Evolutionary conservation across 352 stramenopile genomes (phyloP), one percentile per base, ranked within the genome.

Genomic region (Phytopythium sindhum): DNA sequence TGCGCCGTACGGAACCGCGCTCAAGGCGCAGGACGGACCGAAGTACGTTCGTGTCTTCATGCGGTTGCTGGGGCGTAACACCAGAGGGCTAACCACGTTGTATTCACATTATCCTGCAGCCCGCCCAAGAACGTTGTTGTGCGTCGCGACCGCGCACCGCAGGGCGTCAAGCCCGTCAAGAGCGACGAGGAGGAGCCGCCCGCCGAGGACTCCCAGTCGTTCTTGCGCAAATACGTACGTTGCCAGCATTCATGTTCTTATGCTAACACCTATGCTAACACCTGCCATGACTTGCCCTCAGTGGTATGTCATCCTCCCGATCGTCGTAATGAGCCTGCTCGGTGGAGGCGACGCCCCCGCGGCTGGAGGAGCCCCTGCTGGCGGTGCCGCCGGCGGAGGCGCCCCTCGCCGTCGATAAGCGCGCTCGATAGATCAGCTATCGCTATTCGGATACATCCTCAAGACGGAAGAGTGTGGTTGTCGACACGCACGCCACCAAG

Each of bases 191-290:
- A 80, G 54, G 81, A 89, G 19, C 73, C 80, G 23, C 48, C 71
- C 1, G 72, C 84, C 47, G 82, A 91, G 53, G 80, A 93, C 55
- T 86, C 63, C 58, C 86, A 88, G 71, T 92, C 82, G 41, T 88
- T 95, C 73, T 66, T 95, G 61, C 84, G 86, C 64, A 84, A 83
- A 88, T 95, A 95, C 64, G 86, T 95, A 85, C 60, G 83, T 88
- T 23, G 12, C 50, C 1, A 4, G n/a, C 21, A 12, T 15, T 51
- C 1, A 41, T 52, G 4, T 15, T 57, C 50, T 10, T 63, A 21
- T 47, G 14, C 21, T 47, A 7, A 6, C 10, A 31, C 17, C 57
- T 19, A 0, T n/a, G 26, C 17, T 6, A n/a, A 21, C 56, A 23
- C 50, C 67, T 64, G 15, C 52, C 26, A 8, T 63, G 56, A 31